Conservation (phyloP, 139 green algal species). For the Edaphochlamys debaryana region DNA sequence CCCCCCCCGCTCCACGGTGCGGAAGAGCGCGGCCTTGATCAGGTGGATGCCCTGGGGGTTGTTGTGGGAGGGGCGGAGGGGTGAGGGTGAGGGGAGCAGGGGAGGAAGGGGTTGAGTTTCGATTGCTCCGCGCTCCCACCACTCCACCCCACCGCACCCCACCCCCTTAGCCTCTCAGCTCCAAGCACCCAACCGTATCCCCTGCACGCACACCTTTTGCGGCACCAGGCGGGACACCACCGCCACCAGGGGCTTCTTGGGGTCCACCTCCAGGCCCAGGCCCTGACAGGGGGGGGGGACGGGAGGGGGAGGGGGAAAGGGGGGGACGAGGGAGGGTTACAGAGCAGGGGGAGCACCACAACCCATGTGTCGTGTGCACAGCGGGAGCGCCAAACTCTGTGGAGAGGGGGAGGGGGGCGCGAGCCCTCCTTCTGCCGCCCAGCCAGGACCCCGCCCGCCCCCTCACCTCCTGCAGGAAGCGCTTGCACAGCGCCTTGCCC, state of each 20-base stretch:
- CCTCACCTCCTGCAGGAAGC: conserved; percentile 77
- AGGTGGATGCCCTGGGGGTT: conserved; percentile 84
- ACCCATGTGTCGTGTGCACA: too few species aligned
- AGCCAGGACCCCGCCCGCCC: too few species aligned
- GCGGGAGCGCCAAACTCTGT: too few species aligned
- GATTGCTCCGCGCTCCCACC: too few species aligned
- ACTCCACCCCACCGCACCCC: too few species aligned
- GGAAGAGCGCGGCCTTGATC: conserved; percentile 80
- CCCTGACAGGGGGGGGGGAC: conserved; percentile 47
- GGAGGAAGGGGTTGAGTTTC: too few species aligned
- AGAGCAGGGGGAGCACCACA: too few species aligned
- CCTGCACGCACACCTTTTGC: conserved; percentile 55
- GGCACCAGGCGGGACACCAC: conserved; percentile 92
- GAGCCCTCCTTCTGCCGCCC: too few species aligned
- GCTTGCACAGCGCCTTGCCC: conserved; percentile 92
- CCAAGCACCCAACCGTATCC: too few species aligned
- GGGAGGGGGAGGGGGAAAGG: not conserved
- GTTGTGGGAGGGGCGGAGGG: conserved; percentile 18
- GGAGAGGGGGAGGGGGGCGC: too few species aligned
- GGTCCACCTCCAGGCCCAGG: conserved; percentile 82
- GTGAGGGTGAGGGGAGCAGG: too few species aligned
- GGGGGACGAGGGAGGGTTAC: not conserved
- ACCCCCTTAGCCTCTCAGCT: too few species aligned
- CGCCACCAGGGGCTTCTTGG: conserved; percentile 85
- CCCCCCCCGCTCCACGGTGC: conserved; percentile 75